Evolutionary conservation across 2,329 filamentous ascomycete genomes (phyloP), one percentile per base, ranked within the genome.

Genomic region (Curvularia spicifera): DNA sequence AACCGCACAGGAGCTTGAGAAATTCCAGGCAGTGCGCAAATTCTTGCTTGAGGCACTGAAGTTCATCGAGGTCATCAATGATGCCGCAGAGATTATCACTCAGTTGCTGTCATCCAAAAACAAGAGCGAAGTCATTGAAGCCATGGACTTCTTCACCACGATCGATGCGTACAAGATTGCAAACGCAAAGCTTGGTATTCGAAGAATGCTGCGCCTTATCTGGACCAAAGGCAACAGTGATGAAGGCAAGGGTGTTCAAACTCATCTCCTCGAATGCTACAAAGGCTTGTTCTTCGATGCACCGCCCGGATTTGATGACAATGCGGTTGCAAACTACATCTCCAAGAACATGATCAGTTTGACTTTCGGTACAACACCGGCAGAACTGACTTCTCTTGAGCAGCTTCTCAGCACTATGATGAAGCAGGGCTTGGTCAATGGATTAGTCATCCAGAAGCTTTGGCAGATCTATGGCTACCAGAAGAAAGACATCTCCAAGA

Each of bases 181-280:
- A 76, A 91, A 95, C 66, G 93, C 96, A 72, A 93, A 96, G 76
- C 80, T 89, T 39, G 95, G 96, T 56, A 98, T 99, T 71, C 87
- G 94, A 58, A 89, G 93, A 56, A 99, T 99, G 95, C 84, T 99
- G 63, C 89, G 94, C 52, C 83, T 99, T 20, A 99, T 99, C 76
- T 99, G 95, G 95, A 99, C 95, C 64, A 99, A 99, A 79, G 94
- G 95, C 68, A 99, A 98, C 79, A 98, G 93, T 70, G 95, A 99
- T 71, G 96, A 99, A 82, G 95, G 96, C 70, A 99, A 98, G 79
- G 95, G 95, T 55, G 93, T 99, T 2, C 96, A 99, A 75, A 91
- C 91, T 2, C 95, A 99, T 77, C 84, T 99, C 29, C 97, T 99
- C 65, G 95, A 99, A 68, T 97, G 92, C 76, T 99, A 99, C 81